Evolutionary conservation across 2,329 filamentous ascomycete genomes (phyloP).

Genomic region (Dothiorella sarmentorum): DNA sequence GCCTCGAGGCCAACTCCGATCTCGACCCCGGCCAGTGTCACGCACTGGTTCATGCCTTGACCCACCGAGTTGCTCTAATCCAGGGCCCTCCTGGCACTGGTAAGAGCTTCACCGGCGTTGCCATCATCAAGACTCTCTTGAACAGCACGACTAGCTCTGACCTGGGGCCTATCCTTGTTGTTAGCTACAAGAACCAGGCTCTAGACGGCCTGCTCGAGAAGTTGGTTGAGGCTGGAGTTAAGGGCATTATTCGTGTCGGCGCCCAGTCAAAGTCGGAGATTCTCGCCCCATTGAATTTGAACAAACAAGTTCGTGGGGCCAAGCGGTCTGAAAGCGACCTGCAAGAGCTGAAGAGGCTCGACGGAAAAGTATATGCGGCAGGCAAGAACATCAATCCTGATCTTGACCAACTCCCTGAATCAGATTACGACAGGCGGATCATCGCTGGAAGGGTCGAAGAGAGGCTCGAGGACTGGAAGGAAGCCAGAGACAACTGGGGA

Average conservation of each 20-base stretch:
- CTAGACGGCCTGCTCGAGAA: slow-evolving; percentile 60
- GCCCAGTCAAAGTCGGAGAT: slow-evolving; percentile 53
- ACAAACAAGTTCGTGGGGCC: background rate
- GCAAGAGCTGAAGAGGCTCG: too few species aligned
- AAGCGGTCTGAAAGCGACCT: too few species aligned
- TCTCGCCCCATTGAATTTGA: slow-evolving; percentile 51
- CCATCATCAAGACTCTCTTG: slow-evolving; percentile 56
- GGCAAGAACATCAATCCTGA: too few species aligned
- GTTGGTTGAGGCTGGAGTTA: slow-evolving; percentile 47
- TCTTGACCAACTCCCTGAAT: too few species aligned
- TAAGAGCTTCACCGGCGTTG: slow-evolving; percentile 60
- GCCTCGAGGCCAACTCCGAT: slow-evolving; percentile 21
- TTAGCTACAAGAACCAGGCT: slow-evolving; percentile 52
- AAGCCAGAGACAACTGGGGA: too few species aligned
- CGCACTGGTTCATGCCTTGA: slow-evolving; percentile 55
- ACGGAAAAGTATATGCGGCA: too few species aligned
- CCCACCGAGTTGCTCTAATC: slow-evolving; percentile 53
- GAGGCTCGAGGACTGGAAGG: background rate
- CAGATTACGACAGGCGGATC: too few species aligned
- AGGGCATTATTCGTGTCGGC: slow-evolving; percentile 60
- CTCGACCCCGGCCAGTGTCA: slow-evolving; percentile 52
- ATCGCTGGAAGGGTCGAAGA: too few species aligned
- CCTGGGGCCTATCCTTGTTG: slow-evolving; percentile 46
- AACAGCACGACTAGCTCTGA: slow-evolving; percentile 33
- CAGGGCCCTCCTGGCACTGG: slow-evolving; percentile 71